Conservation (phyloP, 768 basidiomycete genomes). For the Peribolospora kevripleyi region DNA sequence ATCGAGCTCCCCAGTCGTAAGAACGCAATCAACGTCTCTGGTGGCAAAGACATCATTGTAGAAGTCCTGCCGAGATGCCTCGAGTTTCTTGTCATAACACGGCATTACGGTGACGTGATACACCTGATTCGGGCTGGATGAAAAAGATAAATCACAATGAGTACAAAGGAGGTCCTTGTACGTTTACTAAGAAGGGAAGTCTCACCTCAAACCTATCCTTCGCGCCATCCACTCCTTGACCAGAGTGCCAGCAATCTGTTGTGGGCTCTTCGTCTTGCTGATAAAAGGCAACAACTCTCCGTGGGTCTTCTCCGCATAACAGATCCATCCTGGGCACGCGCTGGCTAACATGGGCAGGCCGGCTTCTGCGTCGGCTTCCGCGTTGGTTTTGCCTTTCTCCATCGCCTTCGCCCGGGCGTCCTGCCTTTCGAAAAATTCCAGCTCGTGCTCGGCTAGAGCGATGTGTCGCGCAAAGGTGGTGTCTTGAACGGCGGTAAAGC, state of each 20-base stretch:
- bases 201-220: slow-evolving; percentile 44
- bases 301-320: slow-evolving; percentile 95
- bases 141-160: not conserved
- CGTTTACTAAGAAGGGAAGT: slow-evolving; percentile 4
- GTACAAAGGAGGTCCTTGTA: not conserved
- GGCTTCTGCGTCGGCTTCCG: not conserved
- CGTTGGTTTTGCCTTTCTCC: not conserved
- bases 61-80: slow-evolving; percentile 85
- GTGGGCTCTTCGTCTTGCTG: slow-evolving; percentile 65
- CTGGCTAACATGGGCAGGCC: slow-evolving; percentile 74
- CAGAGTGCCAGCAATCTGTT: slow-evolving; percentile 77
- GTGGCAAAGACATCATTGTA: slow-evolving; percentile 40
- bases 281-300: slow-evolving; percentile 81
- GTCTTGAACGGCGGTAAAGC: slow-evolving; percentile 49
- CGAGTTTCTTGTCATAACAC: slow-evolving; percentile 98
- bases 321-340: slow-evolving; percentile 97
- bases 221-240: slow-evolving; percentile 68
- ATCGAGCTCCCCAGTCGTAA: slow-evolving; percentile 86
- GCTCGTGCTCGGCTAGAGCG: slow-evolving; percentile 51
- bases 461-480: slow-evolving; percentile 85
- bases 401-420: not conserved
- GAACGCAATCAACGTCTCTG: slow-evolving; percentile 85
- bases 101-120: slow-evolving; percentile 98
- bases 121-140: slow-evolving; percentile 47
- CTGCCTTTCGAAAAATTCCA: slow-evolving; percentile 56